phyloP scores from a whole-genome alignment of 1,139 yeast genomes.

The Geotrichum candidum region DNA sequence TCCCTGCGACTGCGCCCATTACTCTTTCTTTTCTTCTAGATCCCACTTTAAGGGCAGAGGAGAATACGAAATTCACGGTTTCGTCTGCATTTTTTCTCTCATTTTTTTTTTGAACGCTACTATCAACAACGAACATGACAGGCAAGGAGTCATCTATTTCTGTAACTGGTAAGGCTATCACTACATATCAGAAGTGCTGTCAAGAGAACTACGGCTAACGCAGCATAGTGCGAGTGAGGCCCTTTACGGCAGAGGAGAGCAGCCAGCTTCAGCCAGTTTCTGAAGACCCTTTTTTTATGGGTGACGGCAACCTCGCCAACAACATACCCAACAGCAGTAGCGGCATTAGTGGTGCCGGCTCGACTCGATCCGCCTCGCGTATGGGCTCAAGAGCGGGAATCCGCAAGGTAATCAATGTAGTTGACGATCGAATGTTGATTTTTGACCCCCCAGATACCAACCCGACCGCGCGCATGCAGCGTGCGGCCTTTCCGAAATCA shows the following conservation, averaged over 20 bases:
- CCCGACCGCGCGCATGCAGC: constrained; percentile 45
- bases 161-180: constrained; percentile 51
- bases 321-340: not conserved
- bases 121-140: not conserved
- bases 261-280: constrained; percentile 36
- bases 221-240: constrained; percentile 54
- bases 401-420: constrained; percentile 70
- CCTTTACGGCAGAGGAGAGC: constrained; percentile 60
- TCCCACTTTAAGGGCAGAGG: not conserved
- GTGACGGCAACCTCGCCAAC: constrained; percentile 47
- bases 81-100: not conserved
- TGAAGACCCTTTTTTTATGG: constrained; percentile 41
- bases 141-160: constrained; percentile 58
- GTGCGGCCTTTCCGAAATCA: constrained; percentile 46
- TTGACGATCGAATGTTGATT: constrained; percentile 80
- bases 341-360: not conserved
- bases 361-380: constrained; percentile 17
- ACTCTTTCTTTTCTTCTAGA: not conserved
- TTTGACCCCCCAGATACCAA: constrained; percentile 63
- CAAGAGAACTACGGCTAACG: constrained; percentile 11
- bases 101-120: not conserved
- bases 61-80: not conserved
- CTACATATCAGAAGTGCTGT: not conserved
- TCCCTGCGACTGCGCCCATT: not conserved
- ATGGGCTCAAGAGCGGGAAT: constrained; percentile 40